Percentiles rank a stretch among this genome's conserved stretches.
These are phyloP conservation scores for Metschnikowia sp. DNA, from an alignment of 805 yeast species.

Conservation along the genomic window DNA sequence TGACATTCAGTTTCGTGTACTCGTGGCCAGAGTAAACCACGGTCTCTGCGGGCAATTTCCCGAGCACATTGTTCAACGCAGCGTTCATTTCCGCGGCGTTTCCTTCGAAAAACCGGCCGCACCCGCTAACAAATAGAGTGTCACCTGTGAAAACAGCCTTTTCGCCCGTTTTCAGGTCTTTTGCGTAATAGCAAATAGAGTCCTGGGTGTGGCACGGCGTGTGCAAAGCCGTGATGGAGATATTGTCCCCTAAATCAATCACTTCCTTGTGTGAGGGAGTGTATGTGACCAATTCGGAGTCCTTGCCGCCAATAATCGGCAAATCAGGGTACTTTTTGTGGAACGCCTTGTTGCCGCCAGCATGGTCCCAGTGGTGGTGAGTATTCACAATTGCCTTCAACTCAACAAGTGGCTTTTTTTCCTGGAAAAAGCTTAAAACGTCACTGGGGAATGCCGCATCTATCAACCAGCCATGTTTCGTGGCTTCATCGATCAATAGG, in stretches of 20 bases:
- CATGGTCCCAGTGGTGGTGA: conserved; percentile 94
- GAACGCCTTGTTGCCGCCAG: conserved; percentile 71
- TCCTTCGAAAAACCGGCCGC: conserved; percentile 97
- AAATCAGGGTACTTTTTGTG: conserved; percentile 42
- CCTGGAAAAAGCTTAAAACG: conserved; percentile 40
- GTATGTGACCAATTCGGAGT: conserved; percentile 67
- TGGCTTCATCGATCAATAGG: conserved; percentile 62
- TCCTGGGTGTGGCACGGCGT: conserved; percentile 99
- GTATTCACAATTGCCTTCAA: conserved; percentile 84
- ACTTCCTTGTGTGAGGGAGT: conserved; percentile 66
- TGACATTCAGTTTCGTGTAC: conserved; percentile 79
- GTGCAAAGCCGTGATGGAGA: conserved; percentile 75
- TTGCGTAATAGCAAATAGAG: conserved; percentile 81
- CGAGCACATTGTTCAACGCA: conserved; percentile 60
- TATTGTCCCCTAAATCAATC: conserved; percentile 58
- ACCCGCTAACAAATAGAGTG: conserved; percentile 89
- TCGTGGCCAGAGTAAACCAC: conserved; percentile 93
- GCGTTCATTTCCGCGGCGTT: conserved; percentile 73
- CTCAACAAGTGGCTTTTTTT: conserved; percentile 41
- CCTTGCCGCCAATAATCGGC: conserved; percentile 80
- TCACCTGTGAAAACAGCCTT: conserved; percentile 92
- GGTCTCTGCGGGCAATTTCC: conserved; percentile 63
- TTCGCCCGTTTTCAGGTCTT: conserved; percentile 60
- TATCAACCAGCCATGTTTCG: conserved; percentile 73
- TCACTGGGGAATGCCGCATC: conserved; percentile 92